Evolutionary conservation across 1,284 basidiomycete genomes (phyloP).

Genomic region (Ceratobasidium sp.): DNA sequence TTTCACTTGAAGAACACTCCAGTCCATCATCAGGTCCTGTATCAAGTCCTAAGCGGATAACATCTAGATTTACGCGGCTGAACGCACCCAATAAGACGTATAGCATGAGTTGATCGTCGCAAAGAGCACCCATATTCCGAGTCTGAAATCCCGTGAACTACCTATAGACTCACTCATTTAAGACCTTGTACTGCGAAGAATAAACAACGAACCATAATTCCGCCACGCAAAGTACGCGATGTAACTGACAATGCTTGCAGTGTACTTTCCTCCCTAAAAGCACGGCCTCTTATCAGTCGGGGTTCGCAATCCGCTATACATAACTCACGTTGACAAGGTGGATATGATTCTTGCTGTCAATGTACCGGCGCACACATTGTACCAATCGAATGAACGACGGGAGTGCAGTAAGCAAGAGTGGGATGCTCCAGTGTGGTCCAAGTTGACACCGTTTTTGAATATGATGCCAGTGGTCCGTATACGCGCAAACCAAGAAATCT

Average conservation of each 20-base stretch:
- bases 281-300: neutral
- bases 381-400: conserved; percentile 82
- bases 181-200: conserved; percentile 16
- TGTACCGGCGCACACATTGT: conserved; percentile 89
- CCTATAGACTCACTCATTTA: conserved; percentile 51
- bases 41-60: neutral
- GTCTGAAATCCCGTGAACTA: conserved; percentile 62
- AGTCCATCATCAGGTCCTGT: conserved; percentile 85
- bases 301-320: neutral
- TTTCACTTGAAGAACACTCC: conserved; percentile 78
- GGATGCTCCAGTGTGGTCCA: conserved; percentile 66
- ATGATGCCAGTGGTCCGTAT: conserved; percentile 67
- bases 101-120: conserved; percentile 77
- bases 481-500: conserved; percentile 78
- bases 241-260: conserved; percentile 72
- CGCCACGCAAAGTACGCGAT: conserved; percentile 82
- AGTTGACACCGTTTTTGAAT: conserved; percentile 62
- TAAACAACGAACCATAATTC: conserved; percentile 65
- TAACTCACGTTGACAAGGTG: conserved; percentile 87
- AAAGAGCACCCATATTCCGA: conserved; percentile 75
- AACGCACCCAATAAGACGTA: conserved; percentile 78
- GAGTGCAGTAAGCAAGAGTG: conserved; percentile 68
- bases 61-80: conserved; percentile 25
- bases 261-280: conserved; percentile 83
- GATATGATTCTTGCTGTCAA: conserved; percentile 77